Evolutionary conservation across 495 filamentous ascomycete genomes (phyloP).

Genomic region (Penicillium roqueforti): DNA sequence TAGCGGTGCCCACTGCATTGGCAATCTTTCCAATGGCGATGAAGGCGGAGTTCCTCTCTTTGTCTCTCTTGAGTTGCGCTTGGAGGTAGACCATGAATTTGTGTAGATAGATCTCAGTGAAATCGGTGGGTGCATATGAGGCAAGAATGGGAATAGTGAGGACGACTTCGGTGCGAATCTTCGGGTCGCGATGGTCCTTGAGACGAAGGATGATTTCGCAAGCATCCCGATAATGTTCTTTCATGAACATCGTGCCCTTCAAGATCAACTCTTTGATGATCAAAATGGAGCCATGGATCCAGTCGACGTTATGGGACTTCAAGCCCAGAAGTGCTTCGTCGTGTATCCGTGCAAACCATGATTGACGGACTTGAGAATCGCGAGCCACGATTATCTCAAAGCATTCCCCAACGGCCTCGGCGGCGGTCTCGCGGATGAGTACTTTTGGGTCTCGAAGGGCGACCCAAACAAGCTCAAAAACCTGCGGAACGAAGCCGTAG

Average conservation of each 20-base stretch:
- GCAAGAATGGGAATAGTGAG: constrained; percentile 89
- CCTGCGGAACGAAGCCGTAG: constrained; percentile 82
- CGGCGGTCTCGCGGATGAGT: constrained; percentile 85
- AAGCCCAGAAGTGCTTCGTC: constrained; percentile 77
- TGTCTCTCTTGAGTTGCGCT: constrained; percentile 90
- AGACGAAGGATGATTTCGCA: constrained; percentile 88
- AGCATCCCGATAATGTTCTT: constrained; percentile 76
- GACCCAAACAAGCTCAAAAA: constrained; percentile 94
- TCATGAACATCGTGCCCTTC: constrained; percentile 98
- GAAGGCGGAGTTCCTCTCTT: constrained; percentile 88
- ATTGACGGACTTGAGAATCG: constrained; percentile 76
- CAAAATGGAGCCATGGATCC: constrained; percentile 85
- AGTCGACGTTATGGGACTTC: constrained; percentile 72
- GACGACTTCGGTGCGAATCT: constrained; percentile 84
- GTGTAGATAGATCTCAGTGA: constrained; percentile 77
- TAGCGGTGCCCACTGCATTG: constrained; percentile 88
- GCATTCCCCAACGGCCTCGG: constrained; percentile 84
- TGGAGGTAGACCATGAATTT: constrained; percentile 97
- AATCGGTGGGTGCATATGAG: constrained; percentile 83
- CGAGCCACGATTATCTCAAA: constrained; percentile 90
- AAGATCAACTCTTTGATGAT: constrained; percentile 85
- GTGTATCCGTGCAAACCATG: constrained; percentile 83
- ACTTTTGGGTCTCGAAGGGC: constrained; percentile 83
- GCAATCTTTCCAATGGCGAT: constrained; percentile 93
- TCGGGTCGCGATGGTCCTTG: constrained; percentile 84